Conservation (phyloP, 331 rosid species). For the Saraca asoca region DNA sequence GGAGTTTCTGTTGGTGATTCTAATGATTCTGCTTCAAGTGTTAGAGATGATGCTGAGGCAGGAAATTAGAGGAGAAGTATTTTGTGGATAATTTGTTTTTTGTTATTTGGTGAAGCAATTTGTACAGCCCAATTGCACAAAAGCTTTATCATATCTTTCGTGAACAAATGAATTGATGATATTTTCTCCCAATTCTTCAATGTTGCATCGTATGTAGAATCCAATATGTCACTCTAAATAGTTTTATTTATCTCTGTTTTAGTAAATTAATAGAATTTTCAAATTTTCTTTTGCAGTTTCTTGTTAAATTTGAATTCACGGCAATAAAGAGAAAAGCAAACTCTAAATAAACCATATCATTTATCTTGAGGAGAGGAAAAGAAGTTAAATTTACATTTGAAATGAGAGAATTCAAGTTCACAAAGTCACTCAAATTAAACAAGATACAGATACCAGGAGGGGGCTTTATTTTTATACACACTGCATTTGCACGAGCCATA, state of each 20-base stretch:
- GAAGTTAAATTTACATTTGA: not conserved
- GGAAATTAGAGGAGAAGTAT: conserved; percentile 26
- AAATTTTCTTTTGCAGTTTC: no score
- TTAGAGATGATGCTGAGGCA: conserved; percentile 20
- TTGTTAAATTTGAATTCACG: no score
- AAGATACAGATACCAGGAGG: no score
- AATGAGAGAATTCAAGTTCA: not conserved
- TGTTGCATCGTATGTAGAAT: not conserved
- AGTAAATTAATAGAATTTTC: no score
- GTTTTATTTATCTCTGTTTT: no score
- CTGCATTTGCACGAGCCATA: no score
- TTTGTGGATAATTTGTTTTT: not conserved
- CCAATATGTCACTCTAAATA: no score
- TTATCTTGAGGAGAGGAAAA: no score
- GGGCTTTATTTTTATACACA: no score
- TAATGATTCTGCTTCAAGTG: conserved; percentile 28
- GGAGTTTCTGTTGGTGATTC: conserved; percentile 40
- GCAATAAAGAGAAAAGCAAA: no score
- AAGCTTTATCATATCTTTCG: not conserved
- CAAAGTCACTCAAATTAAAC: no score
- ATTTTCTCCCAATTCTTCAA: not conserved
- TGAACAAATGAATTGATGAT: conserved; percentile 8
- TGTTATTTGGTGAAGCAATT: not conserved
- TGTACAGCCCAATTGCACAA: conserved; percentile 42
- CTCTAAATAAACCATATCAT: no score